phyloP scores from a whole-genome alignment of 371 early-diverging fungal species.

The Umbelopsis sp. region DNA sequence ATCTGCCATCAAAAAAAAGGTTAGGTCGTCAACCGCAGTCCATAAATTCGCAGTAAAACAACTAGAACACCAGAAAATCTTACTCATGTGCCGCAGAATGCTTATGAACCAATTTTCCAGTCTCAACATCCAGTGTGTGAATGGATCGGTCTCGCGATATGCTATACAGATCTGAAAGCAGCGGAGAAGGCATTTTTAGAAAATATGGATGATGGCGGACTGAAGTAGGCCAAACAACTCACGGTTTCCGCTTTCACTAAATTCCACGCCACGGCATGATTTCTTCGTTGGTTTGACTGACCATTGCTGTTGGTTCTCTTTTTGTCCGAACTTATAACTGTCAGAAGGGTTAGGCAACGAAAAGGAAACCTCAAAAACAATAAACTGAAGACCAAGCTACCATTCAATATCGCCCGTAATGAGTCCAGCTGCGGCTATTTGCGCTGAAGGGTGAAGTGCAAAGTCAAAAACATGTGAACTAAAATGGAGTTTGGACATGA shows the following conservation, averaged over 20 bases:
- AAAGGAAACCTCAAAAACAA: background rate
- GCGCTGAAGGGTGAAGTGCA: conserved; percentile 66
- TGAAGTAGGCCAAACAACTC: background rate
- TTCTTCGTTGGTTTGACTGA: conserved; percentile 67
- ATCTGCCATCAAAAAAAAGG: conserved; percentile 34
- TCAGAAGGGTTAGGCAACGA: background rate
- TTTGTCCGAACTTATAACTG: conserved; percentile 39
- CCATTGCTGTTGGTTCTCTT: conserved; percentile 52
- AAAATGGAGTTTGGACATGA: conserved; percentile 29
- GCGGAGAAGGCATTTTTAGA: no score
- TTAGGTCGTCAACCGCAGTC: background rate
- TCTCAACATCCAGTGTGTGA: conserved; percentile 68
- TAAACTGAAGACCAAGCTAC: conserved; percentile 31
- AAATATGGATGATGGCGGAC: no score
- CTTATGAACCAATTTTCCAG: conserved; percentile 62
- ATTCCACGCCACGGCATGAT: conserved; percentile 77
- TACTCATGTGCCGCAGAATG: conserved; percentile 77
- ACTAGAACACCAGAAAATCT: conserved; percentile 4
- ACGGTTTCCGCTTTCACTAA: conserved; percentile 69
- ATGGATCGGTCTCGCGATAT: conserved; percentile 81
- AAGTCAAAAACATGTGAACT: conserved; percentile 62
- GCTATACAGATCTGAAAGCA: conserved; percentile 57
- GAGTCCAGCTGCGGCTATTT: conserved; percentile 64
- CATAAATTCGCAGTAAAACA: background rate
- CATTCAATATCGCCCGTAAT: conserved; percentile 71